Evolutionary conservation across 495 filamentous ascomycete genomes (phyloP).

Genomic region (Cairneyella variabilis): DNA sequence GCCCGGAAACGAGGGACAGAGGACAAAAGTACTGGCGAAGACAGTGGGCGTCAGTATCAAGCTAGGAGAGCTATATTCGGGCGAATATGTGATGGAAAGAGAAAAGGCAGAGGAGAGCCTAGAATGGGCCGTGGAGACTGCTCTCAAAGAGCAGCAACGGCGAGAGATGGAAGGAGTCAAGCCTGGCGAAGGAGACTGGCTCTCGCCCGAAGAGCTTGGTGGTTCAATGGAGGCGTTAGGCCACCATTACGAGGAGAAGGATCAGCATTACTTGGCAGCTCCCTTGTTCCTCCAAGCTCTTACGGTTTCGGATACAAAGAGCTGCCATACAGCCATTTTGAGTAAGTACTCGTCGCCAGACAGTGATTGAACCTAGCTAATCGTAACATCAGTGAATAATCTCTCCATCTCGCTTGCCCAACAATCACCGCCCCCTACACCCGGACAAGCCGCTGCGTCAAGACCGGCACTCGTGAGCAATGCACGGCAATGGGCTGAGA

Average conservation of each 20-base stretch:
- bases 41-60: slow-evolving; percentile 73
- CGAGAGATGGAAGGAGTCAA: slow-evolving; percentile 60
- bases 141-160: slow-evolving; percentile 66
- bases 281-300: slow-evolving; percentile 88
- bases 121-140: slow-evolving; percentile 78
- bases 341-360: slow-evolving; percentile 51
- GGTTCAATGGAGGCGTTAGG: slow-evolving; percentile 72
- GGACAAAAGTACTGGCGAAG: slow-evolving; percentile 67
- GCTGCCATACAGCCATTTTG: slow-evolving; percentile 63
- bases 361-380: neutral
- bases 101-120: slow-evolving; percentile 69
- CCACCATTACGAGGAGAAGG: slow-evolving; percentile 62
- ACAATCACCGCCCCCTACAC: slow-evolving; percentile 44
- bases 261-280: slow-evolving; percentile 71
- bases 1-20: slow-evolving; percentile 55
- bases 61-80: slow-evolving; percentile 72
- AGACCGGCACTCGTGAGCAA: slow-evolving; percentile 52
- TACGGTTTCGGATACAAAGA: slow-evolving; percentile 56
- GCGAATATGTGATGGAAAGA: slow-evolving; percentile 51
- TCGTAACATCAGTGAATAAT: slow-evolving; percentile 58
- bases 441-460: slow-evolving; percentile 31
- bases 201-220: slow-evolving; percentile 68
- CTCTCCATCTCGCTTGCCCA: slow-evolving; percentile 63
- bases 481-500: slow-evolving; percentile 69
- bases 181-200: slow-evolving; percentile 66